Percentiles rank a stretch among this genome's conserved stretches.
These are phyloP conservation scores for Hypoxylon rubiginosum DNA, from an alignment of 2,329 filamentous ascomycete genomes.

Conservation along the genomic window DNA sequence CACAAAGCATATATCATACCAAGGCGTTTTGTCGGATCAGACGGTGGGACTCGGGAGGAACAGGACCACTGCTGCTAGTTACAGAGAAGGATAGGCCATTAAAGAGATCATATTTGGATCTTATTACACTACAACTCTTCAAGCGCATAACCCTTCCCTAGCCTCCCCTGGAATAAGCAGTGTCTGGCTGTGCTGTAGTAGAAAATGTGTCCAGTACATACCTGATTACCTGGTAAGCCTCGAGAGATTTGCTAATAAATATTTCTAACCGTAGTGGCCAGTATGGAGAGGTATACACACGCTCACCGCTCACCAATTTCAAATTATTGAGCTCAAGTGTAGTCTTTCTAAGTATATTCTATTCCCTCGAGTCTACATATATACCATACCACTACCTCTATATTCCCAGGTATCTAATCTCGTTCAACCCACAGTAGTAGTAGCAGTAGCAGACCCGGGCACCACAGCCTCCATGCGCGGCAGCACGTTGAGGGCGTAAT, in stretches of 20 bases:
- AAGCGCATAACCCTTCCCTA: conserved; percentile 17
- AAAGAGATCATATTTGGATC: conserved; percentile 25
- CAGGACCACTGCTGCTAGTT: conserved; percentile 29
- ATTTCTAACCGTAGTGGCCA: not conserved
- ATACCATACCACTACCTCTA: too few species aligned
- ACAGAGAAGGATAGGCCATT: conserved; percentile 18
- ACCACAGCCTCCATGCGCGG: conserved; percentile 51
- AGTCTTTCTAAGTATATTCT: not conserved
- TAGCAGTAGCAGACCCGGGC: conserved; percentile 13
- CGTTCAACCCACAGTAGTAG: conserved; percentile 31
- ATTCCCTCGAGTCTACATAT: not conserved
- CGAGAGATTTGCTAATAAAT: not conserved
- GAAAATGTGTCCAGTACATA: not conserved
- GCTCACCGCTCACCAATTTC: not conserved
- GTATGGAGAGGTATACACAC: not conserved
- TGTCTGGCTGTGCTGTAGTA: not conserved
- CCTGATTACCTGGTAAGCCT: not conserved
- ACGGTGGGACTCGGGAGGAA: conserved; percentile 18
- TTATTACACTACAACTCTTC: conserved; percentile 9
- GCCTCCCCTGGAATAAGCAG: not conserved
- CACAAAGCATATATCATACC: conserved; percentile 32
- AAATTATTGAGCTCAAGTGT: not conserved
- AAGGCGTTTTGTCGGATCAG: conserved; percentile 37
- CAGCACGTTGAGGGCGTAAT: conserved; percentile 65
- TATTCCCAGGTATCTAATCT: not conserved